A percentile compares a stretch with the other conserved stretches of the same genome.
Conservation (phyloP, 352 stramenopile genomes). For the Globisporangium spiculum region DNA sequence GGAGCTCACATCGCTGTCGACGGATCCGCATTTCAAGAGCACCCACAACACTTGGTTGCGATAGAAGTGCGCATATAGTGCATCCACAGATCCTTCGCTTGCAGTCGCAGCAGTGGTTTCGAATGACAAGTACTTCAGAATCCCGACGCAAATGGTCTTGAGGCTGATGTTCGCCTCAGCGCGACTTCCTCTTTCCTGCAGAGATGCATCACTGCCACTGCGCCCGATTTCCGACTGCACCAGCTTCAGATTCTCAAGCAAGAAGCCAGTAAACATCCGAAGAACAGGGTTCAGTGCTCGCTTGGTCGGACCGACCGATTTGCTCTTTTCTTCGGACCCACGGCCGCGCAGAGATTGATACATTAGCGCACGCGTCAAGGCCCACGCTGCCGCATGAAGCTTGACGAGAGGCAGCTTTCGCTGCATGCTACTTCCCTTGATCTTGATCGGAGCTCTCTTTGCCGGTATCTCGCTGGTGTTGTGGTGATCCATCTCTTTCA, state of each 20-base stretch:
- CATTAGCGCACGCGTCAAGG: conserved; percentile 73
- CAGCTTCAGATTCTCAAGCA: conserved; percentile 64
- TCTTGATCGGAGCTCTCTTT: conserved; percentile 32
- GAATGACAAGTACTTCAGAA: conserved; percentile 59
- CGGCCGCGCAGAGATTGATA: conserved; percentile 63
- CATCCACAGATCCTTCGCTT: conserved; percentile 14
- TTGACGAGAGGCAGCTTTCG: conserved; percentile 72
- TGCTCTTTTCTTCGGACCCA: conserved; percentile 1
- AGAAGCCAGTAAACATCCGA: conserved; percentile 45
- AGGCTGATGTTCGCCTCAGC: conserved; percentile 34
- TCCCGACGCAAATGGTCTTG: conserved; percentile 62
- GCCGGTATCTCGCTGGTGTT: conserved; percentile 14
- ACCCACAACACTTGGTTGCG: conserved; percentile 79
- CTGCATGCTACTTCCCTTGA: conserved; percentile 44
- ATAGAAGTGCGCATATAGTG: conserved; percentile 56
- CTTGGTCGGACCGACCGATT: background rate
- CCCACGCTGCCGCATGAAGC: conserved; percentile 74
- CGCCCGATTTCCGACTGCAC: conserved; percentile 23
- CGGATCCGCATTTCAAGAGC: conserved; percentile 65
- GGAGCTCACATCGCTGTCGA: conserved; percentile 52
- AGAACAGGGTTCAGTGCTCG: conserved; percentile 50
- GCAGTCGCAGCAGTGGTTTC: conserved; percentile 12
- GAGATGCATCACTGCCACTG: conserved; percentile 2
- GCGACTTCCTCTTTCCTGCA: conserved; percentile 9
- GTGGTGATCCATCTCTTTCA: conserved; percentile 83